These are phyloP conservation scores for Lactifluus pinguis DNA, from an alignment of 768 basidiomycete species.

Conservation along the genomic window DNA sequence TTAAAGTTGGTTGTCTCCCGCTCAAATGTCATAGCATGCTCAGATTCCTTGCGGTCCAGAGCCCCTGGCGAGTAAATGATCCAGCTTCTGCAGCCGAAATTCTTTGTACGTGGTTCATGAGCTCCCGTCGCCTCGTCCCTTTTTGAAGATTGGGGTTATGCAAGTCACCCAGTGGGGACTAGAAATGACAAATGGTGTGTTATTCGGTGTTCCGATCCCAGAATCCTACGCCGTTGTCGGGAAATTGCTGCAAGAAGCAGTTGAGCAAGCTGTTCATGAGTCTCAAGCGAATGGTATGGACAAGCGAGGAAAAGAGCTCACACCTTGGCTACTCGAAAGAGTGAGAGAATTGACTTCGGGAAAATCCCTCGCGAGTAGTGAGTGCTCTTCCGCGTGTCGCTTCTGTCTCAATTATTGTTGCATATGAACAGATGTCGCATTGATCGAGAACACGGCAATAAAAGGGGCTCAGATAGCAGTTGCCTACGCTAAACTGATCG, in stretches of 20 bases:
- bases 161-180: constrained; percentile 65
- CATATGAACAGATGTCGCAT: constrained; percentile 55
- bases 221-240: constrained; percentile 61
- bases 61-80: constrained; percentile 66
- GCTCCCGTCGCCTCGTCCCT: not conserved
- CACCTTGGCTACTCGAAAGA: constrained; percentile 86
- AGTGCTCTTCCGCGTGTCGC: constrained; percentile 23
- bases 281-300: constrained; percentile 74
- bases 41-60: constrained; percentile 33
- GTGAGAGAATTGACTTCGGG: constrained; percentile 76
- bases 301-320: constrained; percentile 79
- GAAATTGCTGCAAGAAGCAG: constrained; percentile 57
- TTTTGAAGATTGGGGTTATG: not conserved
- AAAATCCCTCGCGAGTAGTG: constrained; percentile 62
- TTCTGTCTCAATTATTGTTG: not conserved
- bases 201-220: constrained; percentile 90
- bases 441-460: constrained; percentile 81
- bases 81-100: constrained; percentile 63
- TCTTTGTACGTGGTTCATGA: constrained; percentile 43
- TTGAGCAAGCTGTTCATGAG: constrained; percentile 80
- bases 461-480: constrained; percentile 74
- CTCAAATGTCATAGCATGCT: not conserved
- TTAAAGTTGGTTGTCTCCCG: constrained; percentile 40
- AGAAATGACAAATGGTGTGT: constrained; percentile 61
- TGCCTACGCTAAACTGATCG: constrained; percentile 51